Evolutionary conservation across 352 stramenopile species (phyloP), one percentile per base, ranked within the genome.

Genomic region (Globisporangium yorkense): DNA sequence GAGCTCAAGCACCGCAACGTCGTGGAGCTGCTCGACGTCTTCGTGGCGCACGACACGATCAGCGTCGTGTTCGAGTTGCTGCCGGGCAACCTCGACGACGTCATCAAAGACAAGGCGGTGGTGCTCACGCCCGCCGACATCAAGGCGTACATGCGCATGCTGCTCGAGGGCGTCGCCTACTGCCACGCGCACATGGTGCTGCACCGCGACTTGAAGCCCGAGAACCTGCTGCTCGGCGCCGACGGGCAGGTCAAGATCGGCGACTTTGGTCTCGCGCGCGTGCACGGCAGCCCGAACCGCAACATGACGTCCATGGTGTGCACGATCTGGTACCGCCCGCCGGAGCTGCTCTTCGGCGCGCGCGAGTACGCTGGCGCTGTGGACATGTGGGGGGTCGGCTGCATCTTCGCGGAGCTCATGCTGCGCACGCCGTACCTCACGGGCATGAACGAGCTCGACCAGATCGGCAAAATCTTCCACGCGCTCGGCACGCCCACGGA

Each of bases 171-270:
- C 1, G 63, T 94, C 44, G 78, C 75, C 39, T 90, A 92, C 55
- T 89, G 86, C 56, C 87, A 96, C 65, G 74, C 75, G 10, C 80
- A 92, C 69, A 92, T 80, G 57, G 82, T 96, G 35, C 61, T 95
- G 8, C 92, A 98, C 65, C 81, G 93, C 21, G 96, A 99, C 66
- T 79, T 99, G 20, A 99, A 99, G 63, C 94, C 96, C 0, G 95
- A 99, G 74, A 99, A 98, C 70, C 67, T 99, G 54, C 74, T 99
- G 48, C 77, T 88, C 59, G 77, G 77, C 3, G 69, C 71, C 15
- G 85, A 94, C 55, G 80, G 85, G 16, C 72, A 91, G 48, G 73
- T 96, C 39, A 96, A 96, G 60, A 81, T 96, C 51, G 84, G 81
- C 29, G 87, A 96, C 85, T 96, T 96, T 47, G 87, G 87, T 72